Percentiles rank a stretch among this genome's conserved stretches.
Evolutionary conservation across 1,284 basidiomycete genomes (phyloP).

Genomic region (Somion occarium): DNA sequence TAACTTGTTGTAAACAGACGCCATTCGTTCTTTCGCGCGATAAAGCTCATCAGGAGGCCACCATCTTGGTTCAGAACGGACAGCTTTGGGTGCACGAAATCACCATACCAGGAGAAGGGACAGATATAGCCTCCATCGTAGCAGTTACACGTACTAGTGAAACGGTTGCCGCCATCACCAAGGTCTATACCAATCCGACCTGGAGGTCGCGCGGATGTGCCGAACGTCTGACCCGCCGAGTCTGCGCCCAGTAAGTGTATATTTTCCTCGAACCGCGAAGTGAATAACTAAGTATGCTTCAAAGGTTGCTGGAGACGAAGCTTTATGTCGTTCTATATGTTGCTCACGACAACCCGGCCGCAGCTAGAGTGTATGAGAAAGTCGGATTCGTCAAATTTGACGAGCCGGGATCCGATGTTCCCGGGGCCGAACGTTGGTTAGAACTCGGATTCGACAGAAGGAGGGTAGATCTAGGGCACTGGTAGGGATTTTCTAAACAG

Average conservation of each 20-base stretch:
- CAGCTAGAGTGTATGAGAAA: conserved; percentile 50
- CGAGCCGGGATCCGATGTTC: conserved; percentile 22
- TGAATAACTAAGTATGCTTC: not conserved
- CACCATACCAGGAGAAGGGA: conserved; percentile 13
- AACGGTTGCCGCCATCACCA: conserved; percentile 54
- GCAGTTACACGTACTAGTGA: conserved; percentile 54
- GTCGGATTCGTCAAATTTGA: conserved; percentile 57
- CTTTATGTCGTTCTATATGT: conserved; percentile 50
- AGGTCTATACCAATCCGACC: conserved; percentile 53
- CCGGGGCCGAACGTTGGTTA: conserved; percentile 50
- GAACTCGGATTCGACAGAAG: conserved; percentile 56
- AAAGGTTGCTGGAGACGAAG: conserved; percentile 32
- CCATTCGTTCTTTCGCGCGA: conserved; percentile 47
- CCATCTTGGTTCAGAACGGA: conserved; percentile 37
- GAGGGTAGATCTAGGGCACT: conserved; percentile 50
- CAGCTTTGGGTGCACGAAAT: conserved; percentile 62
- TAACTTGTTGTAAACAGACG: conserved; percentile 27
- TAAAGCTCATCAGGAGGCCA: conserved; percentile 46
- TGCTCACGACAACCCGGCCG: conserved; percentile 46
- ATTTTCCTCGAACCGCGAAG: not conserved
- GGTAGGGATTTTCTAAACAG: too few species aligned
- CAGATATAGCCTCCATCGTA: conserved; percentile 57
- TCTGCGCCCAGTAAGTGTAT: conserved; percentile 43
- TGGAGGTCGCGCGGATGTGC: conserved; percentile 52
- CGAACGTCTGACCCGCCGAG: conserved; percentile 48